These are phyloP conservation scores for Auriscalpium orientale DNA, from an alignment of 768 basidiomycete species.

Conservation along the genomic window DNA sequence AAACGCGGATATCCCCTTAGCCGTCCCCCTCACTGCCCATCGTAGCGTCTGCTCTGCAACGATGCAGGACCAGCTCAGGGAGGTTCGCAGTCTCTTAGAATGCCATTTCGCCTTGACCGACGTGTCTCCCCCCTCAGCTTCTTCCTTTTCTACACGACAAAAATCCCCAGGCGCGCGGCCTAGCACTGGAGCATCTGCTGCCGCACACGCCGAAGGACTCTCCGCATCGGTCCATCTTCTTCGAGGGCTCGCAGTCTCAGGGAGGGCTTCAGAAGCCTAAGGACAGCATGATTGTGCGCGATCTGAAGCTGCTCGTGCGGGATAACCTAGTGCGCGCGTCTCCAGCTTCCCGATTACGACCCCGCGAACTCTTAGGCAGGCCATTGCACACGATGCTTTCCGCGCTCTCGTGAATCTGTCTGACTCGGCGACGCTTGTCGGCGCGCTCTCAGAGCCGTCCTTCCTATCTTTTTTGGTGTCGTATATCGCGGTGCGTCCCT, in stretches of 20 bases:
- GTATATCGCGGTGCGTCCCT: slow-evolving; percentile 75
- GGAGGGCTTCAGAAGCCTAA: slow-evolving; percentile 51
- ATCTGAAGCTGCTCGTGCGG: slow-evolving; percentile 80
- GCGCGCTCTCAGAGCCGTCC: slow-evolving; percentile 56
- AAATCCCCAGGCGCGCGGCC: slow-evolving; percentile 81
- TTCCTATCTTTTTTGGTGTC: slow-evolving; percentile 82
- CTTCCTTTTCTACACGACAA: slow-evolving; percentile 77
- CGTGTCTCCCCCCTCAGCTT: slow-evolving; percentile 38
- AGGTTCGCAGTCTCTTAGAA: slow-evolving; percentile 6
- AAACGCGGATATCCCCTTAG: too few relatives aligned
- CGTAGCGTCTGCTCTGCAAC: too few relatives aligned
- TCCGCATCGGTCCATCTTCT: slow-evolving; percentile 69
- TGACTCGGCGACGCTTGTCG: slow-evolving; percentile 64
- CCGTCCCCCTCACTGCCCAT: too few relatives aligned
- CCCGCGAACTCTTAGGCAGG: slow-evolving; percentile 33
- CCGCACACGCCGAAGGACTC: slow-evolving; percentile 70
- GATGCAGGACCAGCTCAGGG: slow-evolving; percentile 15
- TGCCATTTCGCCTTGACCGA: not conserved
- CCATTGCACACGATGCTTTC: slow-evolving; percentile 91
- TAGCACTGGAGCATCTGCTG: slow-evolving; percentile 79
- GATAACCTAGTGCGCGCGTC: slow-evolving; percentile 66
- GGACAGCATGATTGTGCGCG: slow-evolving; percentile 64
- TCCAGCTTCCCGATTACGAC: not conserved
- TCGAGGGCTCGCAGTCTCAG: slow-evolving; percentile 42
- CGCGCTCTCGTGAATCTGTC: slow-evolving; percentile 91